Percentiles rank a stretch among this genome's conserved stretches.
phyloP scores from a whole-genome alignment of 1,284 basidiomycete species.

The Ceratobasidium sp. region DNA sequence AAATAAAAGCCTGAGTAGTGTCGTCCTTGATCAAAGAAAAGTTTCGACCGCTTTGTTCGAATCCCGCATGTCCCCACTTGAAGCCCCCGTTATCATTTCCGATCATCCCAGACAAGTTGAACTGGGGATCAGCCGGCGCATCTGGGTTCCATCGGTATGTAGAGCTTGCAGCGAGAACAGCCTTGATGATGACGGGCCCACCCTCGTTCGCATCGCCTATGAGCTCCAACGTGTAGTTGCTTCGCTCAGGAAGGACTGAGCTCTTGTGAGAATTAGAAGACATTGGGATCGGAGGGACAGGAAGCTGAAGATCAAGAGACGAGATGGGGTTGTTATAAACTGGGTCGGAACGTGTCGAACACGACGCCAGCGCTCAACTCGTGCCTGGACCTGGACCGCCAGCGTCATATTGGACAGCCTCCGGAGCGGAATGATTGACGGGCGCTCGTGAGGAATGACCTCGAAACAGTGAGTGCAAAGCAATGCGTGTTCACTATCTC shows the following conservation, averaged over 20 bases:
- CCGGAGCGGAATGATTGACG: no score
- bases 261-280: constrained; percentile 19
- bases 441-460: no score
- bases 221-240: constrained; percentile 12
- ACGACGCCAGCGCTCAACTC: no score
- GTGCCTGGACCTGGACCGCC: no score
- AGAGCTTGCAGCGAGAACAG: neutral
- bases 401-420: no score
- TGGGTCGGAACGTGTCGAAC: no score
- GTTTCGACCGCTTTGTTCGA: neutral
- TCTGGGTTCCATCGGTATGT: constrained; percentile 25
- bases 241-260: constrained; percentile 3
- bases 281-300: neutral
- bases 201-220: neutral
- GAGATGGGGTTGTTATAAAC: neutral
- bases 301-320: no score
- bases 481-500: no score
- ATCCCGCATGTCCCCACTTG: constrained; percentile 16
- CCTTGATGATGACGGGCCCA: neutral
- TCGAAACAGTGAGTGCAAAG: no score
- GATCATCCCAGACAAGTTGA: constrained; percentile 25
- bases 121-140: constrained; percentile 3
- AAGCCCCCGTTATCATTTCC: constrained; percentile 30
- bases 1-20: neutral
- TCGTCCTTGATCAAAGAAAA: constrained; percentile 14